phyloP scores from a whole-genome alignment of 164 flowering plant species.

The Macadamia integrifolia region DNA sequence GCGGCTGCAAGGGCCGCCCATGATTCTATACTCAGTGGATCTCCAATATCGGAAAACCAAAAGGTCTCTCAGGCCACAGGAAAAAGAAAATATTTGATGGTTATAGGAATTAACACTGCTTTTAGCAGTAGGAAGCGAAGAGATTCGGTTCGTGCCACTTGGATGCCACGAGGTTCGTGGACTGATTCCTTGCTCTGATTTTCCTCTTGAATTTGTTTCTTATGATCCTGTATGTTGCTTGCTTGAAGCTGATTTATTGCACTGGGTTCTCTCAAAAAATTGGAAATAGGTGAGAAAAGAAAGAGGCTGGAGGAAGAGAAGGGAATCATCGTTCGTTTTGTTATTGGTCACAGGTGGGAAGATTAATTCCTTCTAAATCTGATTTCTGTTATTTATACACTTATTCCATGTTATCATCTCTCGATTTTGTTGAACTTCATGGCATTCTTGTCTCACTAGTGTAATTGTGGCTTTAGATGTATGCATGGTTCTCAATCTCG shows the following conservation, averaged over 20 bases:
- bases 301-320: slow-evolving; percentile 94
- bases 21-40: slow-evolving; percentile 71
- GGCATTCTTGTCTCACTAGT: no score
- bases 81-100: slow-evolving; percentile 78
- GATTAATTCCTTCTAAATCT: slow-evolving; percentile 3
- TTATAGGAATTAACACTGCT: slow-evolving; percentile 89
- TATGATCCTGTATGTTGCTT: not conserved
- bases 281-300: slow-evolving; percentile 60
- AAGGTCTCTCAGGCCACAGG: slow-evolving; percentile 31
- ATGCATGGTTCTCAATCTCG: no score
- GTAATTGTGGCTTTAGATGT: no score
- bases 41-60: slow-evolving; percentile 55
- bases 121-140: slow-evolving; percentile 96
- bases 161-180: slow-evolving; percentile 89
- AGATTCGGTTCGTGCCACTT: slow-evolving; percentile 94
- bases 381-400: not conserved
- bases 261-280: not conserved
- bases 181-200: not conserved
- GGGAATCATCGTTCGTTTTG: slow-evolving; percentile 87
- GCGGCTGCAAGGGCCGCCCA: slow-evolving; percentile 93
- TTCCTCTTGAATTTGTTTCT: not conserved
- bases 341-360: slow-evolving; percentile 90
- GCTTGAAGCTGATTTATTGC: slow-evolving; percentile 6
- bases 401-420: not conserved
- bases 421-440: not conserved